Base-by-base conservation (phyloP, 306 rosid species). In the Vachellia pachyceras region DNA sequence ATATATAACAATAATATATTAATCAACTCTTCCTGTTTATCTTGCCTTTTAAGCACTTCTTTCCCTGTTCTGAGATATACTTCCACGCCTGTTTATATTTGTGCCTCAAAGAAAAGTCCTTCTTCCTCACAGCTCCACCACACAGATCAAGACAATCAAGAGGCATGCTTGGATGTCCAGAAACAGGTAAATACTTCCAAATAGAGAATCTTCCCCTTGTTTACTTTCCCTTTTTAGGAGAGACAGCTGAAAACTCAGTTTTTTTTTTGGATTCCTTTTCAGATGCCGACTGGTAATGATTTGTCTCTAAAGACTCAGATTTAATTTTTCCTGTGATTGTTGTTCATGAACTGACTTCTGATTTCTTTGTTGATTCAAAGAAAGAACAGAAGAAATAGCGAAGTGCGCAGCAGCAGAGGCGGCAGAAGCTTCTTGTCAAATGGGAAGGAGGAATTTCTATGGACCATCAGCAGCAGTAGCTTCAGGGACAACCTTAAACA, bases 101-200 rank as follows among this genome's bases (percentile, higher is more conserved):
- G 14, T 77, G 58, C 47, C 78, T 66, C 45, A 66, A 35, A 80
- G 79, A 7, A 79, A 80, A 70, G 4, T 2, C 79, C 55, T 70
- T n/a, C n/a, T n/a, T 45, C 46, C 44, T 78, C 73, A 52, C 68
- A 80, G 75, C 20, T n/a, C 73, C 50, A 42, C 72, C 72, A 55
- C 45, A 63, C 49, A 76, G 78, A 50, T 72, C 88, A 82, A 75
- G 41, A 79, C 77, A 80, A 82, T 82, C 87, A 79, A 69, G 65
- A 88, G 60, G 85, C 84, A 84, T 83, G 89, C 86, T 89, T 86
- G 96, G 87, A 88, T 86, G 86, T 86, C 91, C 85, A 82, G 85
- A 88, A 74, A 88, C 83, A 88, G 95, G 97, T 89, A 85, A 71
- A 69, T 79, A 70, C 46, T 52, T 20, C 15, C 67, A 22, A 39